These are phyloP conservation scores for Plasmodium inui DNA, from an alignment of 169 alveolate species.

Conservation along the genomic window DNA sequence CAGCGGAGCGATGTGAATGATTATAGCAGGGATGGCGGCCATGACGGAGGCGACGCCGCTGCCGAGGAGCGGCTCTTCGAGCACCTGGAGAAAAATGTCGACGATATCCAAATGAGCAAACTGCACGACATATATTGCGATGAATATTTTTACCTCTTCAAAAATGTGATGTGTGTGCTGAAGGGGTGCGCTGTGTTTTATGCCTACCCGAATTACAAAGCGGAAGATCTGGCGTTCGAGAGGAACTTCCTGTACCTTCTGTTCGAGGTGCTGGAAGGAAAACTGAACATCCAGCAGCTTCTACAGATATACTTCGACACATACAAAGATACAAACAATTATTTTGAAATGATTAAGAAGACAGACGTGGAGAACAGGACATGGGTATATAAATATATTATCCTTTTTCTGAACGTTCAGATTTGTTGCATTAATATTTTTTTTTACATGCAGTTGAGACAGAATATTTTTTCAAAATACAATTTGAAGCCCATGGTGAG, in stretches of 20 bases:
- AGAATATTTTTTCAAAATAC: slow-evolving; percentile 6
- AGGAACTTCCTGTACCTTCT: slow-evolving; percentile 2
- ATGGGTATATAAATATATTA: slow-evolving; percentile 55
- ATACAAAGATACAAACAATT: slow-evolving; percentile 49
- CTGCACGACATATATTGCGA: slow-evolving; percentile 41
- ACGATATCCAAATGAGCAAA: slow-evolving; percentile 6
- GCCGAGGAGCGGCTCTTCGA: neutral
- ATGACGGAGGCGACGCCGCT: neutral
- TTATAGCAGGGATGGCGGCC: neutral
- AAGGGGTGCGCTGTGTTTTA: slow-evolving; percentile 33
- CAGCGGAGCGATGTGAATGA: neutral
- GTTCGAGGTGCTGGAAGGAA: slow-evolving; percentile 17
- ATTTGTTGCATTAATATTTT: slow-evolving; percentile 55
- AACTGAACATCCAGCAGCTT: slow-evolving; percentile 22
- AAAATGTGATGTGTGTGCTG: slow-evolving; percentile 21
- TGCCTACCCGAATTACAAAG: slow-evolving; percentile 30
- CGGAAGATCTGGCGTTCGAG: slow-evolving; percentile 63
- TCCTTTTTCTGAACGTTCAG: slow-evolving; percentile 54
- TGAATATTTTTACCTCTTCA: slow-evolving; percentile 61
- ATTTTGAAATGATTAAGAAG: slow-evolving; percentile 22
- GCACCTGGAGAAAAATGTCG: neutral
- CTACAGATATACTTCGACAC: slow-evolving; percentile 58
- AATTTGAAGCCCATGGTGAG: slow-evolving; percentile 16
- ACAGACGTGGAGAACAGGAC: slow-evolving; percentile 5
- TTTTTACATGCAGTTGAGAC: slow-evolving; percentile 50